A percentile compares a stretch with the other conserved stretches of the same genome.
phyloP scores from a whole-genome alignment of 148 eudicot species.

The Simmondsia chinensis region DNA sequence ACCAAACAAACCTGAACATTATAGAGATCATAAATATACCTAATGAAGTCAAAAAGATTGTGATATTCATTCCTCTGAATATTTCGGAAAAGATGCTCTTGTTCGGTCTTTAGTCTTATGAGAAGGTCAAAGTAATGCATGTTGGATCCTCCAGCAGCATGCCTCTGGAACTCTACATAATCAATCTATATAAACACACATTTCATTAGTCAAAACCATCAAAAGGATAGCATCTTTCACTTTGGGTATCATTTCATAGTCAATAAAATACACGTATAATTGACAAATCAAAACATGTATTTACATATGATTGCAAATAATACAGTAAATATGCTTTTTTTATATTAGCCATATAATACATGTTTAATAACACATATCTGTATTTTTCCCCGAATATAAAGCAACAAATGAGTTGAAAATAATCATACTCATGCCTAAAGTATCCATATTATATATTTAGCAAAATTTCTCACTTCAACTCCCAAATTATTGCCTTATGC shows the following conservation, averaged over 20 bases:
- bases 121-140: constrained; percentile 98
- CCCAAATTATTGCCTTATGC: no score
- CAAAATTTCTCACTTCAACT: no score
- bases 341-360: no score
- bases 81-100: constrained; percentile 92
- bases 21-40: no score
- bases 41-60: constrained; percentile 72
- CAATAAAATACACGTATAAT: constrained; percentile 3
- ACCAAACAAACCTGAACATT: no score
- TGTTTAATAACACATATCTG: no score
- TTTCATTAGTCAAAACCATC: constrained; percentile 2
- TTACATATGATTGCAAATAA: not conserved
- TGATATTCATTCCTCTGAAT: constrained; percentile 94
- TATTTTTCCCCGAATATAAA: no score
- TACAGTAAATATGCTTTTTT: not conserved
- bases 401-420: no score
- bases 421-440: no score
- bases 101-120: constrained; percentile 74
- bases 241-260: no score
- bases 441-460: no score
- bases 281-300: constrained; percentile 1
- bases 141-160: constrained; percentile 91
- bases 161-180: constrained; percentile 94
- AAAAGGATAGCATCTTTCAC: no score
- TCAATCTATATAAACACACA: constrained; percentile 48